Base-by-base conservation (phyloP, 1,139 yeast species). In the Eremothecium sinecaudum region DNA sequence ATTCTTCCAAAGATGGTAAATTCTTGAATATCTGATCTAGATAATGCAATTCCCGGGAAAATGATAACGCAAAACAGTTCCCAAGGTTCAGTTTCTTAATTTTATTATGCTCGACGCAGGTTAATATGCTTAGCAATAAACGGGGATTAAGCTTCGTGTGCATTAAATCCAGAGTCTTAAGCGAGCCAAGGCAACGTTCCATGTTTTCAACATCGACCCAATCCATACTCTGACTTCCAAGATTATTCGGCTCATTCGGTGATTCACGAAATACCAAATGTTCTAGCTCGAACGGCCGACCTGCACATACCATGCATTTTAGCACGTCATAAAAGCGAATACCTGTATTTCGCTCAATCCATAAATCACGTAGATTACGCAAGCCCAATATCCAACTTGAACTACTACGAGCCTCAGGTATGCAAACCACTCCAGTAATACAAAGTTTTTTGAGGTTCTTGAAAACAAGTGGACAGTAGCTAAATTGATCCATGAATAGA, bases 291-390 rank as follows among this genome's bases (percentile, higher is more conserved):
- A 35, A 28, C 22, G 47, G 47, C 5, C 51, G 25, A 10, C 38
- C 43, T 11, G 31, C 34, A 10, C 40, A 37, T 21, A 42, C 32
- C 14, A 51, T 16, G 5, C 41, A 16, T 3, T 35, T 31, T 20
- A 55, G 24, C 22, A 55, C 44, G 8, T 41, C 38, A 5, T 27
- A 26, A 6, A 55, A 31, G 9, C 34, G 38, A 5, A 49, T 42
- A 26, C 46, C 42, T 18, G 37, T 38, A 33, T 51, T 55, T 31
- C 51, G 44, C 40, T 55, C 60, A 2, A 55, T 26, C 59, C 59
- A 55, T 11, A 55, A 20, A 25, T 51, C 53, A 24, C 39, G 34
- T 15, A 55, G 28, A 15, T 34, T 31, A 2, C 35, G 43, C 27
- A 52, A 47, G 17, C 43, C 36, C 9, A 24, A 14, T n/a, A 55